Evolutionary conservation across 2,329 filamentous ascomycete genomes (phyloP), one percentile per base, ranked within the genome.

Genomic region (Penicillium corylophilum): DNA sequence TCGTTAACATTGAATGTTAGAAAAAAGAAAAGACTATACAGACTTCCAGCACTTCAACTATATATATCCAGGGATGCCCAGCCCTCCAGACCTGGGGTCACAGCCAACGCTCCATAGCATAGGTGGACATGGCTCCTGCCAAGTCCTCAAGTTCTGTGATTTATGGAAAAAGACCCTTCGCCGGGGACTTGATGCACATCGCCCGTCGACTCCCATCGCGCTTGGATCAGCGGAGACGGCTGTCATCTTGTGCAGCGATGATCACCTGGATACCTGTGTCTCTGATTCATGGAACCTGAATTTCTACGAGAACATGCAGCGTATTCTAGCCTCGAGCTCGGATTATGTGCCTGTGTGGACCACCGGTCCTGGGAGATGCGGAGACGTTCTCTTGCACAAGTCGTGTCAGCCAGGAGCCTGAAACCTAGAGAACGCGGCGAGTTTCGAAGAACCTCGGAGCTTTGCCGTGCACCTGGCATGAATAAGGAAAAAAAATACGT

Each of bases 241-340:
- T 15, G 29, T 31, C 29, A 31, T 31, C 4, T 13, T 15, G 29
- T 13, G 29, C 29, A 8, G 26, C 38, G 44, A n/a, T 39, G 51
- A 53, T 57, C 39, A 29, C 22, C 44, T 31, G 15, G 12, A n/a
- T 12, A 15, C 29, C 15, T 18, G 8, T 26, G 23, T 24, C 28
- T 54, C 26, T 59, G 56, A 61, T 61, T 61, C 54, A 61, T 53
- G 58, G 58, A 61, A 52, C 28, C 38, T 33, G 24, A 31, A 36
- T 47, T 43, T 42, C 26, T 48, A 42, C 40, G 28, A 31, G 20
- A 41, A 41, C 18, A 16, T 29, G 23, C 28, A 45, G 40, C 42
- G 3, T 40, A 12, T 44, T 35, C 26, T 44, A 41, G 16, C 41
- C 35, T 12, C 42, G 29, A 16, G 20, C n/a, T 33, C 31, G 42